Evolutionary conservation across 805 yeast genomes (phyloP), one percentile per base, ranked within the genome.

Genomic region (Nematodospora valgi): DNA sequence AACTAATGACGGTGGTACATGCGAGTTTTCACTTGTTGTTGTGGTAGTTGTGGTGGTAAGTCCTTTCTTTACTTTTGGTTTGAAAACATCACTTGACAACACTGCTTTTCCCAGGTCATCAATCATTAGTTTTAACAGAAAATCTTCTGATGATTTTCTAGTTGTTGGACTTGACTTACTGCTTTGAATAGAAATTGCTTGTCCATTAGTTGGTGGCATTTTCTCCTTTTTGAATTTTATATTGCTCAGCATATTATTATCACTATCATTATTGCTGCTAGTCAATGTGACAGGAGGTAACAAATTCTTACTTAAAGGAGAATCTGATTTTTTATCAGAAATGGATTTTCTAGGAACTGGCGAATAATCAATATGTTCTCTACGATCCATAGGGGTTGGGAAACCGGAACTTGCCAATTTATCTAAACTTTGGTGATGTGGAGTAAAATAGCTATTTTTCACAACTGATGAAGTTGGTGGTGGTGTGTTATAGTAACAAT

Each of bases 71-170:
- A 25, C 14, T 6, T 27, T 6, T 1, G 39, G 16, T 5, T 28
- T 30, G 31, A 51, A 44, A 33, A 48, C 42, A 34, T 54, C 54
- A 15, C 43, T 43, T 8, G 61, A 52, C 39, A 67, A 57, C 7
- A 56, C 57, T 6, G 72, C 72, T 34, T 60, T 60, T 7, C 72
- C 72, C 48, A 51, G 55, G 31, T 61, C 69, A 40, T 67, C 70
- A 27, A 67, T 54, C 45, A 57, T 62, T 29, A 66, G 48, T 30
- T 55, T 54, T 43, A 66, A 51, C 42, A 51, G 56, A 39, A 62
- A 63, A 35, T 54, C 61, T 23, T 34, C 13, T 6, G 40, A 16
- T 30, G 33, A 17, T 5, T 14, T 32, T 22, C 23, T 7, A 19
- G 16, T 36, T 19, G 26, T 25, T 5, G 28, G 6, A n/a, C 11